These are phyloP conservation scores for Trichoderma arundinaceum DNA, from an alignment of 2,329 filamentous ascomycete species.

Conservation along the genomic window DNA sequence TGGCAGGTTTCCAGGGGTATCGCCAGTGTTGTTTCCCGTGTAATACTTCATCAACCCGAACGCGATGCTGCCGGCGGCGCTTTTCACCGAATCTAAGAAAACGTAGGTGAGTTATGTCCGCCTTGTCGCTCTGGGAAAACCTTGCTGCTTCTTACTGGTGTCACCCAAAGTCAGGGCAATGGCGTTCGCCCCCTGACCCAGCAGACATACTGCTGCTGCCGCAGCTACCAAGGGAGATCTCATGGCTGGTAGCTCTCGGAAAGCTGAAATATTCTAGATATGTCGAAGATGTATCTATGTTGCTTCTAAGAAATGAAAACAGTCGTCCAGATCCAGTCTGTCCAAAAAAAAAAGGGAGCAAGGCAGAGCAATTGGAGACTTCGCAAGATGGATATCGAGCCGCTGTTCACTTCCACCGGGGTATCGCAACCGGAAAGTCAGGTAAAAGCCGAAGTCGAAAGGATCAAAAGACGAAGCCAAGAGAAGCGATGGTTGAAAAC, in stretches of 20 bases:
- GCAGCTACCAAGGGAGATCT: constrained; percentile 22
- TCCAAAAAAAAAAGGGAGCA: constrained; percentile 10
- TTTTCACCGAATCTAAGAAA: constrained; percentile 56
- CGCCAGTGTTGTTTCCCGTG: constrained; percentile 64
- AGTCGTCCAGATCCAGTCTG: constrained; percentile 30
- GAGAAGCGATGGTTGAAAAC: constrained; percentile 11
- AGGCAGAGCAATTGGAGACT: constrained; percentile 4
- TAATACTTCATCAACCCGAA: constrained; percentile 57
- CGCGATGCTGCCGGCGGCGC: constrained; percentile 54
- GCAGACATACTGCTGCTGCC: constrained; percentile 25
- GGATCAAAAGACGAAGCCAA: constrained; percentile 11
- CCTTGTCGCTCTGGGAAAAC: background rate
- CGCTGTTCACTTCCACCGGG: constrained; percentile 2
- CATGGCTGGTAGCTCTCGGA: constrained; percentile 1
- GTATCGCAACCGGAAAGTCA: constrained; percentile 20
- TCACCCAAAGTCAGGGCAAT: constrained; percentile 12
- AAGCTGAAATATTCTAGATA: background rate
- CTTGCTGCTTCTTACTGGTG: constrained; percentile 17
- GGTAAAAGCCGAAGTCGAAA: constrained; percentile 2
- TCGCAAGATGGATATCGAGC: background rate
- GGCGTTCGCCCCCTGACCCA: constrained; percentile 25
- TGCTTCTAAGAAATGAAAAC: background rate
- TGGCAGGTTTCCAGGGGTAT: constrained; percentile 62
- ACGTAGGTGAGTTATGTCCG: background rate
- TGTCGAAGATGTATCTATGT: background rate